Conservation (phyloP, 495 filamentous ascomycete species). For the Astrocystis sublimbata region DNA sequence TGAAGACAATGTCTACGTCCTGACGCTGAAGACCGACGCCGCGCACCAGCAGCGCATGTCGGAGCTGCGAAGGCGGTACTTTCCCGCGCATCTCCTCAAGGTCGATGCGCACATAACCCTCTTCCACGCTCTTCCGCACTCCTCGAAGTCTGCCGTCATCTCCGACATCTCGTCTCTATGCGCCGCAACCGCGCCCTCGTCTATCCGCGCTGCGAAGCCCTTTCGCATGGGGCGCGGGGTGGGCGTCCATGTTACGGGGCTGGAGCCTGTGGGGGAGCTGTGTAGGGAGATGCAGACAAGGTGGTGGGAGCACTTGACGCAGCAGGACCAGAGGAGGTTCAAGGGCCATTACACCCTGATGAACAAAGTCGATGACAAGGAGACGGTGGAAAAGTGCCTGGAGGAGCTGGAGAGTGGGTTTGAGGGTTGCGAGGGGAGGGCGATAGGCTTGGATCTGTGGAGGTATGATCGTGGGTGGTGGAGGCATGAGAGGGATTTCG, state of each 20-base stretch:
- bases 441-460: neutral
- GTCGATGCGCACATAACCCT: neutral
- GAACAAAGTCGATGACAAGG: neutral
- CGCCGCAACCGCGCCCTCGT: neutral
- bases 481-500: neutral
- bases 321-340: neutral
- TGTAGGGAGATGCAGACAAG: neutral
- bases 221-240: neutral
- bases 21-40: neutral
- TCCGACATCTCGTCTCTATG: neutral
- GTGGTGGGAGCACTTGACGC: neutral
- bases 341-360: neutral
- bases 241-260: neutral
- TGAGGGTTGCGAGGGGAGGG: neutral
- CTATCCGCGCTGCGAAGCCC: neutral
- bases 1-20: neutral
- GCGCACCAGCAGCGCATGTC: neutral
- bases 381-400: neutral
- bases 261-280: neutral
- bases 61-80: neutral
- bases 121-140: neutral
- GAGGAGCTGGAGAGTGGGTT: neutral
- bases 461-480: neutral
- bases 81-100: neutral
- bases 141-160: too few relatives aligned